phyloP scores from a whole-genome alignment of 2,329 filamentous ascomycete genomes.

The Pyrenophora tritici-repentis region DNA sequence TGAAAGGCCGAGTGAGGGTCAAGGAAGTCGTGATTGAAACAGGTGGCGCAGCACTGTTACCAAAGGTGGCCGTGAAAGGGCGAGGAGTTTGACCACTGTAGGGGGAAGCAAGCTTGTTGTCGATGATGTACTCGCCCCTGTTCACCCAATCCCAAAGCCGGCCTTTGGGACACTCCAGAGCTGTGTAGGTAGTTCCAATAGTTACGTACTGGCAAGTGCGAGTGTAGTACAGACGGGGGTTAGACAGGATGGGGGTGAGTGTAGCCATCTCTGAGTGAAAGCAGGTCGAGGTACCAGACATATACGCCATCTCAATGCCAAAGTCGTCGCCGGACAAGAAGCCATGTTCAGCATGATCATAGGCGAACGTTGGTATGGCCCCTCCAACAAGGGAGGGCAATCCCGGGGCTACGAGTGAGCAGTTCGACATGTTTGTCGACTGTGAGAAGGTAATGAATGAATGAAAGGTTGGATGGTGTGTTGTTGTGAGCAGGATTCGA shows the following conservation, averaged over 20 bases:
- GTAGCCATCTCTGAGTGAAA: conserved; percentile 9
- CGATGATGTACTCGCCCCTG: conserved; percentile 12
- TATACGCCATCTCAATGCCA: conserved; percentile 18
- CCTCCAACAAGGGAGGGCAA: conserved; percentile 10
- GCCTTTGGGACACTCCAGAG: conserved; percentile 5
- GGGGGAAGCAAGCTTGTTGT: not conserved
- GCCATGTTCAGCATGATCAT: conserved; percentile 1
- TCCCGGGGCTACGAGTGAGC: conserved; percentile 17
- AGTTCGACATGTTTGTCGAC: conserved; percentile 12
- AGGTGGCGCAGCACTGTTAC: conserved; percentile 1
- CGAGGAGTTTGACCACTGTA: not conserved
- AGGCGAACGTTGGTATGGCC: conserved; percentile 18
- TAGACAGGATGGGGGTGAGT: conserved; percentile 18
- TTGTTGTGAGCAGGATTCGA: not conserved
- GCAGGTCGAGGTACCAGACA: conserved; percentile 17
- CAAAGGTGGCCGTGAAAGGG: conserved; percentile 12
- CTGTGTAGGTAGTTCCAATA: not conserved
- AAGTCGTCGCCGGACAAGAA: conserved; percentile 8
- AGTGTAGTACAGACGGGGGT: conserved; percentile 6
- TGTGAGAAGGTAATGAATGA: not conserved
- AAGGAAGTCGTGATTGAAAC: conserved; percentile 1
- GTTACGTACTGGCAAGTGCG: conserved; percentile 8
- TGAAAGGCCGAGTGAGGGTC: not conserved
- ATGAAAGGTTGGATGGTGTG: not conserved
- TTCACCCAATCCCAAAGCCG: conserved; percentile 7